These are phyloP conservation scores for Suillus clintonianus DNA, from an alignment of 768 basidiomycete species.

Conservation along the genomic window DNA sequence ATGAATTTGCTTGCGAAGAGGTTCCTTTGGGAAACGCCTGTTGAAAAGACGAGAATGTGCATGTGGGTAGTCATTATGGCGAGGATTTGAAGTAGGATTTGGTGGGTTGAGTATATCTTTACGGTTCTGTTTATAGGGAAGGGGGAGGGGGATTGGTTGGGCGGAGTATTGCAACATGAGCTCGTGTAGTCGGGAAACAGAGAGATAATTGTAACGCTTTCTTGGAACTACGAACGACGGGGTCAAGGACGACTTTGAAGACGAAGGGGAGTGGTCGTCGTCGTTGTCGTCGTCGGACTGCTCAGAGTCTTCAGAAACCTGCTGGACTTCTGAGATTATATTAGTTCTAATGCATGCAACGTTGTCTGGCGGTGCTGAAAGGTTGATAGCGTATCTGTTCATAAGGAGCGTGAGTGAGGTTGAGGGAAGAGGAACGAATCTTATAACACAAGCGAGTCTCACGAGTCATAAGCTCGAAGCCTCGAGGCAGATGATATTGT, in stretches of 20 bases:
- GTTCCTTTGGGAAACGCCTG: constrained; percentile 36
- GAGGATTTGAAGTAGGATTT: constrained; percentile 12
- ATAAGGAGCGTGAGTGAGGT: neutral
- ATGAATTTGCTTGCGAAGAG: constrained; percentile 15
- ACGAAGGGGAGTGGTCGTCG: neutral
- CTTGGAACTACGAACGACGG: constrained; percentile 26
- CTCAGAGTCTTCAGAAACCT: constrained; percentile 21
- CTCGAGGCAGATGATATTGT: neutral
- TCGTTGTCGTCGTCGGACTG: neutral
- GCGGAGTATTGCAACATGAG: constrained; percentile 63
- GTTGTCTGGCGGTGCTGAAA: constrained; percentile 24
- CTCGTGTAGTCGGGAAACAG: constrained; percentile 28
- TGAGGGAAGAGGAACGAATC: constrained; percentile 16
- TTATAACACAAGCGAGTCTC: neutral
- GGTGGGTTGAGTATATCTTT: constrained; percentile 30
- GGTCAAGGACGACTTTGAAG: constrained; percentile 54
- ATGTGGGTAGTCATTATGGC: constrained; percentile 27
- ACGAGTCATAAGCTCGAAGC: neutral
- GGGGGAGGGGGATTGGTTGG: constrained; percentile 34
- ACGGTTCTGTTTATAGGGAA: constrained; percentile 30
- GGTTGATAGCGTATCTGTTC: constrained; percentile 22
- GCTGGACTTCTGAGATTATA: constrained; percentile 52
- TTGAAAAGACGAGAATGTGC: constrained; percentile 32
- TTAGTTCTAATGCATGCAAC: constrained; percentile 45
- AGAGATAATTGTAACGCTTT: constrained; percentile 28